Conservation (phyloP, 2,329 filamentous ascomycete genomes). For the Aureobasidium leucospermi region DNA sequence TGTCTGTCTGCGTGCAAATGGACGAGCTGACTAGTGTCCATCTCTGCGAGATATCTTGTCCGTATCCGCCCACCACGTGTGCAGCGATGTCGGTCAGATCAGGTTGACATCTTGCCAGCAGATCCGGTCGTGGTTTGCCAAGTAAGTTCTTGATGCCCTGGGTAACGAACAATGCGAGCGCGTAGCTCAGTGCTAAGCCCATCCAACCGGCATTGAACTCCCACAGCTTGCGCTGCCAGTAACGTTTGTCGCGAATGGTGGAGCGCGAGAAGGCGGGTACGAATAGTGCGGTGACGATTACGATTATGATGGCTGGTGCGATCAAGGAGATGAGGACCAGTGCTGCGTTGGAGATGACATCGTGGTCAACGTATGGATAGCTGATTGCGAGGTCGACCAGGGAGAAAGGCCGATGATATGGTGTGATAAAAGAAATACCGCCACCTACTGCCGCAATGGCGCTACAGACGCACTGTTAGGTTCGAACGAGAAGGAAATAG, state of each 20-base stretch:
- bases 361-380: slow-evolving; percentile 62
- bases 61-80: slow-evolving; percentile 57
- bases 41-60: slow-evolving; percentile 42
- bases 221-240: slow-evolving; percentile 82
- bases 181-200: slow-evolving; percentile 66
- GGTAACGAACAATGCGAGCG: slow-evolving; percentile 70
- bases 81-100: slow-evolving; percentile 55
- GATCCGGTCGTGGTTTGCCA: slow-evolving; percentile 57
- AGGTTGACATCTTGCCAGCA: slow-evolving; percentile 66
- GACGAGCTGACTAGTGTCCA: slow-evolving; percentile 65
- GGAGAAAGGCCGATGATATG: slow-evolving; percentile 64
- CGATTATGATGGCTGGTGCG: slow-evolving; percentile 60
- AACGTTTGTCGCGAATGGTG: slow-evolving; percentile 52
- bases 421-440: slow-evolving; percentile 51
- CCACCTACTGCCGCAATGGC: slow-evolving; percentile 27
- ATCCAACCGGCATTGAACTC: slow-evolving; percentile 78
- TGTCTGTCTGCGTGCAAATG: slow-evolving; percentile 66
- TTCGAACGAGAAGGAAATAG: not conserved
- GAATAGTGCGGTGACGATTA: slow-evolving; percentile 59
- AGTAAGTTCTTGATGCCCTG: slow-evolving; percentile 74
- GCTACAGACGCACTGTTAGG: not conserved
- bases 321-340: slow-evolving; percentile 57
- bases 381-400: slow-evolving; percentile 70
- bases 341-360: slow-evolving; percentile 63
- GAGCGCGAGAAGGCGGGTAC: slow-evolving; percentile 35